phyloP scores from a whole-genome alignment of 108 stramenopile species.

The Discostella stelligeroides region DNA sequence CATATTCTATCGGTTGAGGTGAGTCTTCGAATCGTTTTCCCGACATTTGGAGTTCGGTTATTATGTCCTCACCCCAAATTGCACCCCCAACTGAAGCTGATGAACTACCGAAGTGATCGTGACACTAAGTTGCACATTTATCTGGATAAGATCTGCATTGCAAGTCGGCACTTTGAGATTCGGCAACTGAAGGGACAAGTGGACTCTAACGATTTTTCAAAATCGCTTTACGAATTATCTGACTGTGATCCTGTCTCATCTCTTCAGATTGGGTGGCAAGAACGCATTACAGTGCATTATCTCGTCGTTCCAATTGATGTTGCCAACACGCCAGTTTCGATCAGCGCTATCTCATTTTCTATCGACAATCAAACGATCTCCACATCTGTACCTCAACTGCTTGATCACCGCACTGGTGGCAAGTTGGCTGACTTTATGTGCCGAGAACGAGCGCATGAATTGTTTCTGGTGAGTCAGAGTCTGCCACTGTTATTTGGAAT shows the following conservation, averaged over 20 bases:
- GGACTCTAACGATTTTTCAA: constrained; percentile 12
- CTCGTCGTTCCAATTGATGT: constrained; percentile 54
- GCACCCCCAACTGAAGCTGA: constrained; percentile 33
- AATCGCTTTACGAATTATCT: constrained; percentile 13
- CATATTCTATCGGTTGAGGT: constrained; percentile 78
- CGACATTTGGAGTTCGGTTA: constrained; percentile 5
- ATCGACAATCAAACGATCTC: constrained; percentile 18
- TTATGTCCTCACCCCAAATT: not conserved
- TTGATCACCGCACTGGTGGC: constrained; percentile 6
- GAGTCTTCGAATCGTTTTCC: constrained; percentile 6
- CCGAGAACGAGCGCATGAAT: constrained; percentile 68
- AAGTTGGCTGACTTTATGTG: constrained; percentile 64
- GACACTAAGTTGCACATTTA: constrained; percentile 58
- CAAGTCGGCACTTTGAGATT: constrained; percentile 69
- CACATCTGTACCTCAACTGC: constrained; percentile 4
- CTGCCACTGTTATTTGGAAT: not conserved
- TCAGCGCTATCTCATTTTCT: constrained; percentile 57
- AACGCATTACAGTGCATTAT: constrained; percentile 73
- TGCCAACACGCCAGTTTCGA: constrained; percentile 29
- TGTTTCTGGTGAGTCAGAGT: constrained; percentile 52
- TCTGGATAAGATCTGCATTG: constrained; percentile 68
- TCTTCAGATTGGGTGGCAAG: constrained; percentile 76
- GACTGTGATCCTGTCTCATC: constrained; percentile 27
- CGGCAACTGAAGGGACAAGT: constrained; percentile 66
- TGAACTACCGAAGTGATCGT: constrained; percentile 81